A percentile compares a stretch with the other conserved stretches of the same genome.
phyloP scores from a whole-genome alignment of 805 yeast genomes.

The Candida pini region DNA sequence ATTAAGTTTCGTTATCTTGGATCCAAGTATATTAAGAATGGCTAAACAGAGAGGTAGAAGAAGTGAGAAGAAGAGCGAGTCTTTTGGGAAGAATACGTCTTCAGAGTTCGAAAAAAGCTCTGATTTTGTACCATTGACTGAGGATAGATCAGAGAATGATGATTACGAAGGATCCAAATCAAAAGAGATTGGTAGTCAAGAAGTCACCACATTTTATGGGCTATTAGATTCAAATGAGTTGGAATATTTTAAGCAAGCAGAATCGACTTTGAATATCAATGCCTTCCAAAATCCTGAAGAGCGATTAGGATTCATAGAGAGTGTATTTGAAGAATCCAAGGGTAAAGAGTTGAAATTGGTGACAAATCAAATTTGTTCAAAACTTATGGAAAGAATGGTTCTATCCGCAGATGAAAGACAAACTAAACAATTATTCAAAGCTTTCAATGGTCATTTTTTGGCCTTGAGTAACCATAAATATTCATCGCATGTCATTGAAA shows the following conservation, averaged over 20 bases:
- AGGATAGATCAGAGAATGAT: not conserved
- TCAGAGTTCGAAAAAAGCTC: not conserved
- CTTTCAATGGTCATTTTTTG: constrained; percentile 70
- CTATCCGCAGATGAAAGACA: constrained; percentile 59
- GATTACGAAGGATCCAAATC: constrained; percentile 3
- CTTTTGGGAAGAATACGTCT: constrained; percentile 3
- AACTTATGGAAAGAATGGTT: constrained; percentile 83
- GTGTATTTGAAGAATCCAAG: constrained; percentile 77
- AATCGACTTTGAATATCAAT: constrained; percentile 74
- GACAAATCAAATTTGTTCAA: constrained; percentile 92
- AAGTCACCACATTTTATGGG: constrained; percentile 64
- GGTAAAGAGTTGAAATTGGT: constrained; percentile 91
- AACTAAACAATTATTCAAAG: constrained; percentile 56
- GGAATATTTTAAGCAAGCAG: constrained; percentile 92
- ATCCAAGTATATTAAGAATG: no score
- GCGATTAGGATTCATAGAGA: constrained; percentile 59
- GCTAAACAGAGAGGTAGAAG: constrained; percentile 33
- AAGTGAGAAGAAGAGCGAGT: not conserved
- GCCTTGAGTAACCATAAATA: constrained; percentile 80
- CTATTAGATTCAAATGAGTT: constrained; percentile 76
- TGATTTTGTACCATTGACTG: constrained; percentile 1
- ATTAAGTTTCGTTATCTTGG: no score
- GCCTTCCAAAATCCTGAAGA: constrained; percentile 75
- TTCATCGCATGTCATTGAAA: constrained; percentile 90
- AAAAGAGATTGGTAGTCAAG: constrained; percentile 3